phyloP scores from a whole-genome alignment of 495 filamentous ascomycete genomes.

The Neurospora africana region DNA sequence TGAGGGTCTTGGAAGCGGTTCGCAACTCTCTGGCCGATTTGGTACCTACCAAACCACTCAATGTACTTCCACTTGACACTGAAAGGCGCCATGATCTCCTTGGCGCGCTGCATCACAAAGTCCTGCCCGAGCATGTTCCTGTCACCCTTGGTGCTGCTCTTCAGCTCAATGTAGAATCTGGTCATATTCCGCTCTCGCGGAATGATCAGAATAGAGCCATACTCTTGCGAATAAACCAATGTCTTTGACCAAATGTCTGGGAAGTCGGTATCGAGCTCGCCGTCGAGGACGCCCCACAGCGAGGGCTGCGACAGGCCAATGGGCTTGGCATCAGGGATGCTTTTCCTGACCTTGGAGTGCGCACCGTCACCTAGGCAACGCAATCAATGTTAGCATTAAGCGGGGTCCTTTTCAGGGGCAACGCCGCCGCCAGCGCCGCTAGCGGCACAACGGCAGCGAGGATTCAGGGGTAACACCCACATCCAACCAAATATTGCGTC shows the following conservation, averaged over 20 bases:
- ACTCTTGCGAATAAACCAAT: slow-evolving; percentile 45
- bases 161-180: slow-evolving; percentile 58
- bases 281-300: slow-evolving; percentile 62
- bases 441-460: not conserved
- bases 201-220: slow-evolving; percentile 56
- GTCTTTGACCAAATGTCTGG: slow-evolving; percentile 64
- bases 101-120: slow-evolving; percentile 54
- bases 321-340: slow-evolving; percentile 45
- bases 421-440: not conserved
- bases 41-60: slow-evolving; percentile 52
- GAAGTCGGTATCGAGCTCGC: slow-evolving; percentile 55
- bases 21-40: slow-evolving; percentile 57
- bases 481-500: slow-evolving; percentile 43
- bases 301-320: slow-evolving; percentile 51
- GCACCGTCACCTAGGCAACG: slow-evolving; percentile 34
- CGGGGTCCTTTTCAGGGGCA: not conserved
- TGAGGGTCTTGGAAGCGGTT: slow-evolving; percentile 46
- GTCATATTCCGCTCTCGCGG: slow-evolving; percentile 59
- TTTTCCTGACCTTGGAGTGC: slow-evolving; percentile 43
- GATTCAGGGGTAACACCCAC: slow-evolving; percentile 19
- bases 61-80: slow-evolving; percentile 49
- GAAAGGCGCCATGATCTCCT: slow-evolving; percentile 54
- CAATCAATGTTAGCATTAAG: slow-evolving; percentile 8
- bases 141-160: slow-evolving; percentile 39
- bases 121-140: slow-evolving; percentile 41